A percentile compares a stretch with the other conserved stretches of the same genome.
phyloP scores from a whole-genome alignment of 305 asterid genomes.

The Fraxinus paxiana region DNA sequence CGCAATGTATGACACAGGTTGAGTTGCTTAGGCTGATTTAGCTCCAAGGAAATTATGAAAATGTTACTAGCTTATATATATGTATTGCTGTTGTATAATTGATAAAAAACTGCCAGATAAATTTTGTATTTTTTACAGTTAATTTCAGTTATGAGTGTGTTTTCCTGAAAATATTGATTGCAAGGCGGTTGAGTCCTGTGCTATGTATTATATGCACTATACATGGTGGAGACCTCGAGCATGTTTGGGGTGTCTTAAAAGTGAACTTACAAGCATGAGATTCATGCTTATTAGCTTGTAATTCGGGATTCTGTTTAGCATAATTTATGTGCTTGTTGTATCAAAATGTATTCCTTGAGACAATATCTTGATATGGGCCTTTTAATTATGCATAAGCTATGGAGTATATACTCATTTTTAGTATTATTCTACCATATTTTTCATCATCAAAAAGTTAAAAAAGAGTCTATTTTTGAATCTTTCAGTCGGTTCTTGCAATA shows the following conservation, averaged over 20 bases:
- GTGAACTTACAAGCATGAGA: neutral
- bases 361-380: neutral
- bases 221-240: neutral
- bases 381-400: neutral
- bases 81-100: neutral
- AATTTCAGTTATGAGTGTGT: neutral
- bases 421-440: neutral
- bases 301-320: neutral
- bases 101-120: neutral
- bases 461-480: conserved; percentile 24
- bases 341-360: neutral
- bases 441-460: neutral
- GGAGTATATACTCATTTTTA: neutral
- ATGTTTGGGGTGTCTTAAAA: neutral
- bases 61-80: neutral
- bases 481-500: conserved; percentile 87
- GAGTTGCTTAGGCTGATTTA: neutral
- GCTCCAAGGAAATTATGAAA: neutral
- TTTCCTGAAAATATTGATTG: neutral
- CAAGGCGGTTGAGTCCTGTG: neutral
- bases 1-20: neutral
- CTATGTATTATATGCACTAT: neutral
- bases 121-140: neutral
- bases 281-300: neutral
- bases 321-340: neutral